These are phyloP conservation scores for Sordariomycetes sp. DNA, from an alignment of 2,329 filamentous ascomycete species.

Conservation along the genomic window DNA sequence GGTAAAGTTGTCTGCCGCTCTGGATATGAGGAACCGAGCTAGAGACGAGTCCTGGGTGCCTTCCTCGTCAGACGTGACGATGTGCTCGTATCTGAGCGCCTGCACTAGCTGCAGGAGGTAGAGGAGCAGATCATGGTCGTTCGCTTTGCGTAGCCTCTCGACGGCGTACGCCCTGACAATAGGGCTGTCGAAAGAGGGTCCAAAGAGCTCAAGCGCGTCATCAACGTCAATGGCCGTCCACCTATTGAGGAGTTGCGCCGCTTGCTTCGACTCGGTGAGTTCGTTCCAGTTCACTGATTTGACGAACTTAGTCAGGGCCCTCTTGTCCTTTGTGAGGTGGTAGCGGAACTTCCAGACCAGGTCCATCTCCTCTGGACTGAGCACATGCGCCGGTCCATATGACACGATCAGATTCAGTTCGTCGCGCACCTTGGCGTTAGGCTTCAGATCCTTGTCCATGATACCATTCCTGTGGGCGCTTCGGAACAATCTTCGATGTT, in stretches of 20 bases:
- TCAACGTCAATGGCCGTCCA: slow-evolving; percentile 98
- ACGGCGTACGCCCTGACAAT: slow-evolving; percentile 89
- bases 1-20: slow-evolving; percentile 77
- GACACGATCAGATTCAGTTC: slow-evolving; percentile 84
- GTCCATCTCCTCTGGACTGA: slow-evolving; percentile 87
- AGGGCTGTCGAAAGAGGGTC: slow-evolving; percentile 80
- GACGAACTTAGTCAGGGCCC: slow-evolving; percentile 89
- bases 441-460: slow-evolving; percentile 87
- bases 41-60: slow-evolving; percentile 66
- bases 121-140: slow-evolving; percentile 79
- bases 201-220: slow-evolving; percentile 85
- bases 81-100: slow-evolving; percentile 85
- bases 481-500: slow-evolving; percentile 82
- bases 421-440: slow-evolving; percentile 89
- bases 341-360: slow-evolving; percentile 96
- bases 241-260: slow-evolving; percentile 75
- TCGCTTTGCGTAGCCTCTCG: slow-evolving; percentile 78
- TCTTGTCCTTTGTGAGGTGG: slow-evolving; percentile 83
- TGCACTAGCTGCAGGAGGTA: slow-evolving; percentile 93
- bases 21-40: slow-evolving; percentile 75
- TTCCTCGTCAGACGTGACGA: slow-evolving; percentile 42
- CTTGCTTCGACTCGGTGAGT: slow-evolving; percentile 71
- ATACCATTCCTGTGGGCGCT: slow-evolving; percentile 86
- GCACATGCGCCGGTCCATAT: slow-evolving; percentile 80
- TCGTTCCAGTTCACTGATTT: slow-evolving; percentile 96